These are phyloP conservation scores for Capsicum chinense DNA, from an alignment of 257 asterid genomes.

Conservation along the genomic window DNA sequence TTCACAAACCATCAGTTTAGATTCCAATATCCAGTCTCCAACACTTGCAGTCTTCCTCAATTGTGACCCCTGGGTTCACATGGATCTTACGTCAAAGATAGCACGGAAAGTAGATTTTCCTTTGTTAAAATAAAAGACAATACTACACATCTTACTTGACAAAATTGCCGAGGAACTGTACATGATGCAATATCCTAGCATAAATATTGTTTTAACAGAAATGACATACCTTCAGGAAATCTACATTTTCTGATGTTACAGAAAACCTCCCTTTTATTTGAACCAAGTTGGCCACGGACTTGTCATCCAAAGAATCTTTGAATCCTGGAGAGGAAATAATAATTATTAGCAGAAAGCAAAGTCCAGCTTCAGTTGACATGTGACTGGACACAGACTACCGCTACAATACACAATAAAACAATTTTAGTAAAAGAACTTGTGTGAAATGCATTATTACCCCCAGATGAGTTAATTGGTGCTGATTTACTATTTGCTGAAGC, in stretches of 20 bases:
- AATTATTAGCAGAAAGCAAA: conserved; percentile 22
- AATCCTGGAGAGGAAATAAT: conserved; percentile 47
- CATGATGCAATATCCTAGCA: conserved; percentile 73
- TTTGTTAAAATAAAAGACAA: conserved; percentile 31
- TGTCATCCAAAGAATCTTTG: conserved; percentile 84
- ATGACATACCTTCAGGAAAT: conserved; percentile 81
- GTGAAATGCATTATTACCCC: conserved; percentile 52
- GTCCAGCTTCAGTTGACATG: conserved; percentile 24
- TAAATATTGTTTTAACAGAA: conserved; percentile 32
- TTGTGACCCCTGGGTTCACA: conserved; percentile 75
- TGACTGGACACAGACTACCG: not conserved
- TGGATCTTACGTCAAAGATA: conserved; percentile 35
- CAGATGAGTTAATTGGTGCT: conserved; percentile 96
- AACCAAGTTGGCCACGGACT: conserved; percentile 79
- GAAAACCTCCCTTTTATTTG: conserved; percentile 99
- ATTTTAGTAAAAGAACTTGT: conserved; percentile 12
- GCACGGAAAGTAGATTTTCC: conserved; percentile 37
- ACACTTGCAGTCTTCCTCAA: conserved; percentile 94
- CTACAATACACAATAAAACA: not conserved
- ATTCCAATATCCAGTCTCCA: conserved; percentile 86
- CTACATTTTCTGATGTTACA: conserved; percentile 97
- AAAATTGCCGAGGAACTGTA: conserved; percentile 65
- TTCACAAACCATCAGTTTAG: conserved; percentile 73
- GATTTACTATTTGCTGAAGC: conserved; percentile 99
- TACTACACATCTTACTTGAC: conserved; percentile 57